Base-by-base conservation (phyloP, 2,329 filamentous ascomycete species). In the Fusarium compactum region DNA sequence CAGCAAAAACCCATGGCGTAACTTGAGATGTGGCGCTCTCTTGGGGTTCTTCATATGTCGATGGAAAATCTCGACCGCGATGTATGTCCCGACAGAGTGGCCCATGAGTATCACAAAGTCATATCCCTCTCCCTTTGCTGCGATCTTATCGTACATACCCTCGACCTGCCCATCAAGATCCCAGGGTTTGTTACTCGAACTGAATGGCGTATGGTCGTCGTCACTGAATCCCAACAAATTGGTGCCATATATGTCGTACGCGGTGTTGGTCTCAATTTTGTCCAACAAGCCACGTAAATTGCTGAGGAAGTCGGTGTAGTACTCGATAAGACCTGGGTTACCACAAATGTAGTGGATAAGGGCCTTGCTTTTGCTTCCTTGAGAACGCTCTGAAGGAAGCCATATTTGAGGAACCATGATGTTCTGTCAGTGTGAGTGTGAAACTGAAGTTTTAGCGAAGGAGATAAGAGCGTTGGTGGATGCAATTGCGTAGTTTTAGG, bases 341-440 rank as follows among this genome's bases (percentile, higher is more conserved):
- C 92, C 92, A 29, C 91, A 88, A 43, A 95, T 85, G 79, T 93
- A 91, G 81, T 89, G 94, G 71, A 95, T 81, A 52, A 94, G 85
- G 65, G 80, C 81, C 65, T 76, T 80, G 16, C 67, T 66, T 20
- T 64, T 59, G 48, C 71, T 59, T 11, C 54, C 50, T 22, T 69
- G 67, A 27, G 63, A 63, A 51, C 70, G 67, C 25, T 62, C 65
- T 24, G 80, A 77, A 8, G 78, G 78, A 11, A 80, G 61, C 54
- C 72, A 79, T 43, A 80, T 74, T n/a, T 70, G 62, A 10, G 75
- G 62, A 3, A 58, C 62, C 77, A 76, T 77, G 18, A 38, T 64
- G 47, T 22, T 6, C 24, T 22, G 9, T 5, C 20, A 43, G 3
- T 25, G n/a, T 22, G 6, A 46, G 46, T 30, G 1, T 20, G 18